Conservation (phyloP, 2,329 filamentous ascomycete species). For the Domatiomyces catenatus region DNA sequence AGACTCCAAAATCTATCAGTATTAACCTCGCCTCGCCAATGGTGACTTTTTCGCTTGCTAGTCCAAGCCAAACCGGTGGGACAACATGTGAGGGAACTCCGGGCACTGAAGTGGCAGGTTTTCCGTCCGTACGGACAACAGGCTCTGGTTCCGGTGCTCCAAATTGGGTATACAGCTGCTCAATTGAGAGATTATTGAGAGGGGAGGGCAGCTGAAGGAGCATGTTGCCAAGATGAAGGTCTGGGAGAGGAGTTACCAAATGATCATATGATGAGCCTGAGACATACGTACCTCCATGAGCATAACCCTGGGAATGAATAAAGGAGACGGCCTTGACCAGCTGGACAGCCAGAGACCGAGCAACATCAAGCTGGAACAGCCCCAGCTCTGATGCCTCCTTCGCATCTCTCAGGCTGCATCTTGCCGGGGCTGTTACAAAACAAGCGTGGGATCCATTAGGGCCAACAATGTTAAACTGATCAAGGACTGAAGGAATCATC, state of each 20-base stretch:
- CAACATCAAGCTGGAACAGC: background rate
- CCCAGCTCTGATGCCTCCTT: background rate
- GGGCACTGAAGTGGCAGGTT: too few species aligned
- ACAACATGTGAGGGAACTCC: background rate
- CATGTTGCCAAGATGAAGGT: conserved; percentile 1
- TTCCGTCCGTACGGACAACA: background rate
- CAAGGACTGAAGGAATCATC: conserved; percentile 18
- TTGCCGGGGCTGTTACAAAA: conserved; percentile 20
- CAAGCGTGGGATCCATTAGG: conserved; percentile 20
- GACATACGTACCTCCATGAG: background rate
- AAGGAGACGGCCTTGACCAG: background rate
- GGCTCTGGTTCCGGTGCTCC: background rate
- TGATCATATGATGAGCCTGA: too few species aligned
- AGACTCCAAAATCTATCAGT: background rate
- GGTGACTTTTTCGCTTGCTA: background rate
- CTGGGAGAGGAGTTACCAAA: background rate
- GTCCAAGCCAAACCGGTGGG: background rate
- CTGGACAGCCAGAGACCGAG: background rate
- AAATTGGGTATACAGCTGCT: conserved; percentile 1
- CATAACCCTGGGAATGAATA: background rate
- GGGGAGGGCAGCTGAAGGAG: background rate
- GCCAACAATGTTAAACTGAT: conserved; percentile 20
- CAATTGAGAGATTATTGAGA: background rate
- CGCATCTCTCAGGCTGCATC: background rate
- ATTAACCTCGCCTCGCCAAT: too few species aligned